Base-by-base conservation (phyloP, 1,139 yeast species). In the Kodamaea ohmeri region DNA sequence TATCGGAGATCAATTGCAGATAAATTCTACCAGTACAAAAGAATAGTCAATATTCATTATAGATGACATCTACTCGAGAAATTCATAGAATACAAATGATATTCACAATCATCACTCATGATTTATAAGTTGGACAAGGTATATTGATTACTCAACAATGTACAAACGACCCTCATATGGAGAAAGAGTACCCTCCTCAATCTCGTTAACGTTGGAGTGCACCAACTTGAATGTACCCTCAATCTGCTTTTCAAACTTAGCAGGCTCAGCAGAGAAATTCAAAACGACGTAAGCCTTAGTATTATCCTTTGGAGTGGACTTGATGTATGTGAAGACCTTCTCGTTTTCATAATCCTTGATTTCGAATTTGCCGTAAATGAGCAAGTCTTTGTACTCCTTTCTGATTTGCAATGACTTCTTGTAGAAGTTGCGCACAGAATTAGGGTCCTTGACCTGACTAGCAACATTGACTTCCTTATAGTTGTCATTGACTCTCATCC, bases 401-500 rank as follows among this genome's bases (percentile, higher is more conserved):
- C 84, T 70, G 17, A 71, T 36, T 38, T 55, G 50, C 43, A 78
- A 56, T 4, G 71, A 61, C 44, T 60, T 58, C 41, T 61, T 60
- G 70, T 75, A 78, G 58, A 71, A 77, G 40, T 59, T 50, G 42
- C 67, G 63, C 12, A 75, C 67, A 1, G 82, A 75, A 34, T 65
- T 46, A 11, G 71, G 69, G 49, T 77, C 80, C 27, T 63, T 43
- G 17, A 62, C 49, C 54, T 78, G 81, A 1, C 61, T 50, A 12
- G 63, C 69, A 28, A 67, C 81, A 48, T 78, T 78, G 50, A 74
- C 63, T 32, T 67, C 69, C 43, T 56, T 60, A 56, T 71, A 76
- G 48, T 72, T 70, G 40, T 73, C 78, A 48, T 73, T 73, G 44
- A 73, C 71, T 43, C 68, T 61, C 56, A 71, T 76, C 83, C 84